Evolutionary conservation across 805 yeast species (phyloP), one percentile per base, ranked within the genome.

Genomic region (Candida insectalens): DNA sequence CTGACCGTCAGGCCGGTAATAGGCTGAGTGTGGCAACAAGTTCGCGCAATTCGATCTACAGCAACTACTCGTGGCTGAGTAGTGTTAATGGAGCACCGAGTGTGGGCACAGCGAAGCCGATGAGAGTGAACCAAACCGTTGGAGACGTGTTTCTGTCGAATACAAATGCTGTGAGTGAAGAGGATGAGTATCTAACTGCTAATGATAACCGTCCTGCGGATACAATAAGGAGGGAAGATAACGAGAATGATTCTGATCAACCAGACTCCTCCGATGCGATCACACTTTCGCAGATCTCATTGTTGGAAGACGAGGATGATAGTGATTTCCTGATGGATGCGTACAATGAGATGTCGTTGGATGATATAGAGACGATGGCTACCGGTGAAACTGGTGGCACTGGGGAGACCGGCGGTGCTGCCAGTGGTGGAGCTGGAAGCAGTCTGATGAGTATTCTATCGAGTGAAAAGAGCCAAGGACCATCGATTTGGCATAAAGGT

Each of bases 401-500:
- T 12, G n/a, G 13, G 21, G 19, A n/a, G 12, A 20, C 9, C 17
- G 13, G 22, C 8, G 14, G 21, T 6, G 12, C 13, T 12, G 31
- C 12, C 12, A 19, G 23, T 17, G 21, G 31, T 9, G 19, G n/a
- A 6, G 31, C 12, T 17, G 16, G n/a, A n/a, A n/a, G 23, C 23
- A 69, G 64, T 30, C 49, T 67, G 23, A 42, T 64, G 29, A 51
- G 55, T 27, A 47, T 47, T 20, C 46, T 60, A 16, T 44, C 61
- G 12, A 39, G 49, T n/a, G 67, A 64, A 33, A 67, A 60, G 6
- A 55, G 52, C 27, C 60, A 60, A 4, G 81, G 83, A 1, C 92
- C 94, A 4, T 68, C 75, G 25, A 74, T 83, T 28, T 92, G 98
- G 98, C 68, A 87, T 29, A 82, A 82, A 46, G 98, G 98, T 30